Evolutionary conservation across 139 green algal genomes (phyloP).

Genomic region (Limnomonas spitsbergensis): DNA sequence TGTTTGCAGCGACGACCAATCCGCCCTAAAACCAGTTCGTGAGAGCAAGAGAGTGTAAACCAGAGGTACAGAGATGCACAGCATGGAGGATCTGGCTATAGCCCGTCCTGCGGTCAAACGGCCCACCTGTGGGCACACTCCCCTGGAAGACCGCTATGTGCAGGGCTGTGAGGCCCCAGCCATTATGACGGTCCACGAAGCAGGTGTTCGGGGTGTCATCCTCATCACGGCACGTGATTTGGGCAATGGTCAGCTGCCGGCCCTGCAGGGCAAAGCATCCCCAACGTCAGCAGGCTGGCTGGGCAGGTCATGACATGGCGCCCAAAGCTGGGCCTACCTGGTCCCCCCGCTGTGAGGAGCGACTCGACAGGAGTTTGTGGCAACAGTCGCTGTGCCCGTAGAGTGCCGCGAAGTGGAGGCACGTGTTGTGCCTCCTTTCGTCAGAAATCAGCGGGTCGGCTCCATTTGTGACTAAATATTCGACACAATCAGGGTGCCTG

Average conservation of each 20-base stretch:
- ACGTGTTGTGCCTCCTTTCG: conserved; percentile 46
- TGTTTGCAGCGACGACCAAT: too few species aligned
- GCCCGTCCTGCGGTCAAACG: too few species aligned
- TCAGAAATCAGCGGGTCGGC: conserved; percentile 44
- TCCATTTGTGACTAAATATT: conserved; percentile 49
- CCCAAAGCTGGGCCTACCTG: too few species aligned
- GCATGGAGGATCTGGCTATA: too few species aligned
- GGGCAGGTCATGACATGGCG: too few species aligned
- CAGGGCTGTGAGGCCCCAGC: conserved; percentile 53
- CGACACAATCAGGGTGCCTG: conserved; percentile 52
- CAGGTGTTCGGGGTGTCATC: conserved; percentile 27
- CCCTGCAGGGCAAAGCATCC: too few species aligned
- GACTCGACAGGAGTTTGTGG: conserved; percentile 38
- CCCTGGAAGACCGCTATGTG: conserved; percentile 54
- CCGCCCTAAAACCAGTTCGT: too few species aligned
- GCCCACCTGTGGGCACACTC: conserved; percentile 41
- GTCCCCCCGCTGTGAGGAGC: not conserved
- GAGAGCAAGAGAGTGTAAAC: too few species aligned
- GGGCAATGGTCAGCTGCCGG: conserved; percentile 27
- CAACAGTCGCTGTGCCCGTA: conserved; percentile 48
- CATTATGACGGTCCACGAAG: conserved; percentile 55
- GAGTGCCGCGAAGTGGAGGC: conserved; percentile 46
- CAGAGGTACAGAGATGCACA: too few species aligned
- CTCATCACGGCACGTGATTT: conserved; percentile 41
- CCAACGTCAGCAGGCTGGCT: too few species aligned